phyloP scores from a whole-genome alignment of 179 eudicot species.

The Pouteria campechiana region DNA sequence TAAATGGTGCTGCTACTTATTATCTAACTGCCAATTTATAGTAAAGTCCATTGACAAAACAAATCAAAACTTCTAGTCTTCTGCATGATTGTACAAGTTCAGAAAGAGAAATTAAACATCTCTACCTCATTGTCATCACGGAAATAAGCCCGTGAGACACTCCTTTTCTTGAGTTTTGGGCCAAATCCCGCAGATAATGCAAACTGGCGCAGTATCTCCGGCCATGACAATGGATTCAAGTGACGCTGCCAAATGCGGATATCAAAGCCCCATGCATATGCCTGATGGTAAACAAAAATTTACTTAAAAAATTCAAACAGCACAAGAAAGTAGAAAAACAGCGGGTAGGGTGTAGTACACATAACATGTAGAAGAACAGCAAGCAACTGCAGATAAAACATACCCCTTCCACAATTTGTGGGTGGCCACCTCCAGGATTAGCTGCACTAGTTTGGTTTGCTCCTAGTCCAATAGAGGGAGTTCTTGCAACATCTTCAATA shows the following conservation, averaged over 20 bases:
- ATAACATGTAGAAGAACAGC: neutral
- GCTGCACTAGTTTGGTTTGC: slow-evolving; percentile 43
- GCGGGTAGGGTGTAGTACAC: neutral
- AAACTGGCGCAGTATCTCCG: slow-evolving; percentile 78
- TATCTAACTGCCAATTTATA: no score
- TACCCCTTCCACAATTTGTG: slow-evolving; percentile 93
- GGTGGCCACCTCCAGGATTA: slow-evolving; percentile 83
- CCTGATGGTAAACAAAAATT: no score
- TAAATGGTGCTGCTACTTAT: no score
- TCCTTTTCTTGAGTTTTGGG: slow-evolving; percentile 66
- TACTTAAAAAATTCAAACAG: slow-evolving; percentile 2
- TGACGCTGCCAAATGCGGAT: slow-evolving; percentile 75
- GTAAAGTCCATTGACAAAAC: no score
- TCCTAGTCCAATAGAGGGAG: slow-evolving; percentile 55
- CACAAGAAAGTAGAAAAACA: neutral
- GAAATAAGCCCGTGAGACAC: slow-evolving; percentile 29
- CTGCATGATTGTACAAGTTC: neutral
- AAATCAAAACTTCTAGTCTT: no score
- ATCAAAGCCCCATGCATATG: slow-evolving; percentile 92
- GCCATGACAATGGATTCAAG: slow-evolving; percentile 75
- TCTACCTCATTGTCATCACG: slow-evolving; percentile 74
- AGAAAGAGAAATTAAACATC: neutral
- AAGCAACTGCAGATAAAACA: slow-evolving; percentile 2
- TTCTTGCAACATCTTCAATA: slow-evolving; percentile 85
- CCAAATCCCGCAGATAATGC: slow-evolving; percentile 84